Conservation (phyloP, 208 protist species). For the Crithidia sp. region DNA sequence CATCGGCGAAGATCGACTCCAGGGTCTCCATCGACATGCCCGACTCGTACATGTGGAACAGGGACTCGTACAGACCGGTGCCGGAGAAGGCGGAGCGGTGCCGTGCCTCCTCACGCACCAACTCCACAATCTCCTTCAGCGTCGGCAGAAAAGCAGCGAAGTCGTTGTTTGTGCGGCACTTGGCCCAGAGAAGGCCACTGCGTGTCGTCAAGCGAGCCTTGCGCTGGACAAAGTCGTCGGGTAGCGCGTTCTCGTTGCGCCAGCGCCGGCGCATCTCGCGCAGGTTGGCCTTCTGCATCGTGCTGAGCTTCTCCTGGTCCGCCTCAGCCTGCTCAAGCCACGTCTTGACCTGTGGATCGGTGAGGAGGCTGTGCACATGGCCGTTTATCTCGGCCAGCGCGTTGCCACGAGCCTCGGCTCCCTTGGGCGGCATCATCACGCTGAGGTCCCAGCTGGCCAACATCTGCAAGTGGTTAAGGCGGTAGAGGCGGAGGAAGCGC, state of each 20-base stretch:
- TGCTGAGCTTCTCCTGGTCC: constrained; percentile 31
- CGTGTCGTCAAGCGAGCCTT: constrained; percentile 41
- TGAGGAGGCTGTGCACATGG: constrained; percentile 50
- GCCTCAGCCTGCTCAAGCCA: constrained; percentile 41
- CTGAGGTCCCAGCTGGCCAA: constrained; percentile 71
- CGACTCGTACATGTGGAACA: constrained; percentile 71
- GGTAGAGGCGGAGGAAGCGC: constrained; percentile 38
- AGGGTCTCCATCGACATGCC: constrained; percentile 57
- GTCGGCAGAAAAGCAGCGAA: constrained; percentile 50
- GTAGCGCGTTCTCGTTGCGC: constrained; percentile 28
- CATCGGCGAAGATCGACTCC: constrained; percentile 55
- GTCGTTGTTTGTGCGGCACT: constrained; percentile 54
- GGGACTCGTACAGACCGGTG: constrained; percentile 54
- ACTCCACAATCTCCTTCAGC: constrained; percentile 54
- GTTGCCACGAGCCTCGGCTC: constrained; percentile 48
- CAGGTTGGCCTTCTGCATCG: constrained; percentile 50
- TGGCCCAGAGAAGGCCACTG: constrained; percentile 40
- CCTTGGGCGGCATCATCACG: constrained; percentile 81
- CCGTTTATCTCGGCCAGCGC: constrained; percentile 50
- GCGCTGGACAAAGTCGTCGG: constrained; percentile 46
- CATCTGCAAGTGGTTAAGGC: constrained; percentile 36
- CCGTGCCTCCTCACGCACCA: constrained; percentile 52
- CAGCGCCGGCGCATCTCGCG: constrained; percentile 51
- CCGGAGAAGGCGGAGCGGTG: constrained; percentile 20
- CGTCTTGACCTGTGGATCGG: constrained; percentile 25